A percentile compares a stretch with the other conserved stretches of the same genome.
These are phyloP conservation scores for Malassezia restricta DNA, from an alignment of 1,284 basidiomycete genomes.

Conservation along the genomic window DNA sequence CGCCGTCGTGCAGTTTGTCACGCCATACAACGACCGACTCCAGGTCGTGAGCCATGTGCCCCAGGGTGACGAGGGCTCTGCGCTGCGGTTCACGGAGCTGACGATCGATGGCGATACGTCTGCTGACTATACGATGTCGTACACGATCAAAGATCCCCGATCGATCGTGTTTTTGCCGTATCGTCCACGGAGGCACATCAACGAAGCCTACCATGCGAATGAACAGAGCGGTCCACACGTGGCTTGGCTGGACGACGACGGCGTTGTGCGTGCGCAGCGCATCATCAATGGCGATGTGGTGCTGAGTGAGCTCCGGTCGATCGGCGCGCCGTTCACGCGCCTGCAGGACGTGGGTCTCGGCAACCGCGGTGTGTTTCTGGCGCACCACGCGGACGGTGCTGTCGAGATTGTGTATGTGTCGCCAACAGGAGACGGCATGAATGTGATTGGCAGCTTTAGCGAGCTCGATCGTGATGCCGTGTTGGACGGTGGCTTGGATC, in stretches of 20 bases:
- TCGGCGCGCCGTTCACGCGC: slow-evolving; percentile 3
- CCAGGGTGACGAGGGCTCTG: background rate
- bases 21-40: slow-evolving; percentile 21
- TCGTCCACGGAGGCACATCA: slow-evolving; percentile 20
- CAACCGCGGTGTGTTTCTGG: slow-evolving; percentile 33
- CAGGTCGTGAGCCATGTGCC: slow-evolving; percentile 16
- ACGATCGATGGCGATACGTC: background rate
- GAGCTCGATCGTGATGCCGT: slow-evolving; percentile 40
- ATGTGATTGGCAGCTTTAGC: slow-evolving; percentile 34
- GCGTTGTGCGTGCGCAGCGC: slow-evolving; percentile 24
- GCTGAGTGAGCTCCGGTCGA: slow-evolving; percentile 20
- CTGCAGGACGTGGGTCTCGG: slow-evolving; percentile 30
- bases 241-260: slow-evolving; percentile 34
- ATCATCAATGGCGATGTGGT: slow-evolving; percentile 16
- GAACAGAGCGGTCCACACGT: slow-evolving; percentile 30
- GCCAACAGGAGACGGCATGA: slow-evolving; percentile 19
- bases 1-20: slow-evolving; percentile 16
- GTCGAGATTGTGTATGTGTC: slow-evolving; percentile 31
- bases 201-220: slow-evolving; percentile 8
- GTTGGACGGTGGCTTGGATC: slow-evolving; percentile 54
- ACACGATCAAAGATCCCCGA: background rate
- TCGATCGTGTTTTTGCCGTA: slow-evolving; percentile 20
- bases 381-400: slow-evolving; percentile 21
- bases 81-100: background rate
- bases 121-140: background rate